A percentile compares a stretch with the other conserved stretches of the same genome.
phyloP scores from a whole-genome alignment of 2,329 filamentous ascomycete species.

The Ascochyta lentis region DNA sequence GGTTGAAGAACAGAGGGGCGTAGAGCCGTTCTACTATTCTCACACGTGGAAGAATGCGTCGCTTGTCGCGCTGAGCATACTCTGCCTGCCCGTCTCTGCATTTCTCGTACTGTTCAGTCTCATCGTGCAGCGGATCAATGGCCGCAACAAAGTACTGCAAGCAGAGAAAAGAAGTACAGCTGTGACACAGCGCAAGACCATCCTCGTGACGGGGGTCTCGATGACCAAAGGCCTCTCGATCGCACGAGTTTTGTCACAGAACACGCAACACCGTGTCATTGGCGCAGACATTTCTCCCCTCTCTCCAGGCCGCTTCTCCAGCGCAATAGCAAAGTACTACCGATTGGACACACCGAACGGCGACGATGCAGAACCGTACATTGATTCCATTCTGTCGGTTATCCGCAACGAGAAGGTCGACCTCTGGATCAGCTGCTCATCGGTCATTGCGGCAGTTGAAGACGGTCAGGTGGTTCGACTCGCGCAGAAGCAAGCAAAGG shows the following conservation, averaged over 20 bases:
- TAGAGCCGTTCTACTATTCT: conserved; percentile 36
- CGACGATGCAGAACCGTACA: conserved; percentile 58
- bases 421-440: conserved; percentile 77
- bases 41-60: conserved; percentile 58
- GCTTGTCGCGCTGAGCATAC: conserved; percentile 53
- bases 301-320: conserved; percentile 61
- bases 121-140: conserved; percentile 25
- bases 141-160: conserved; percentile 27
- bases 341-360: conserved; percentile 48
- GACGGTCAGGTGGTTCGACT: conserved; percentile 66
- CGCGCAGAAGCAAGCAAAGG: conserved; percentile 57
- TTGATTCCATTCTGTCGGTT: conserved; percentile 63
- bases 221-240: conserved; percentile 75
- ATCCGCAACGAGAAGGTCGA: conserved; percentile 67
- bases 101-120: conserved; percentile 33
- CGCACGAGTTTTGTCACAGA: conserved; percentile 68
- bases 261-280: conserved; percentile 71
- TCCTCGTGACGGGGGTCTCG: conserved; percentile 75
- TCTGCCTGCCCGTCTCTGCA: conserved; percentile 58
- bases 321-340: conserved; percentile 63
- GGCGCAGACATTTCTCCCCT: conserved; percentile 66
- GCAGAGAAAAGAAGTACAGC: conserved; percentile 15
- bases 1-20: conserved; percentile 10
- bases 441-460: conserved; percentile 69
- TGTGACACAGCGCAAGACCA: conserved; percentile 53